Base-by-base conservation (phyloP, 139 green algal species). In the Eudorina sp. region DNA sequence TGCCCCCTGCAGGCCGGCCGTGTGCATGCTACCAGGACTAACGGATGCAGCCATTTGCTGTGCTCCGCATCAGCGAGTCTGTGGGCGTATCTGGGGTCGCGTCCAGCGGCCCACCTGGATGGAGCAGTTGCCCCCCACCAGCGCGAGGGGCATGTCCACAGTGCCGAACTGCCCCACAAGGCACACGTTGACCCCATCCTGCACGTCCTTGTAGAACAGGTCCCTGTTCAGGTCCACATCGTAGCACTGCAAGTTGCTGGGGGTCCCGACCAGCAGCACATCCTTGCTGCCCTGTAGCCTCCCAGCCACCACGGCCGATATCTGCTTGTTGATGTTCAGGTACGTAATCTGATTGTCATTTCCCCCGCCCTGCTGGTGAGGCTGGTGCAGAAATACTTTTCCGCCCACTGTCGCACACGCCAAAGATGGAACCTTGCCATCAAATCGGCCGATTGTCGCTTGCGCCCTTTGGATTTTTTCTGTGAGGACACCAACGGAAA, bases 271-370 rank as follows among this genome's bases (percentile, higher is more conserved):
- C 0, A 97, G 73, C 55, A 97, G 91, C 41, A 96, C 82, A 73
- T 97, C 95, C 3, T 87, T 79, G 38, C 29, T 70, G 9, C 46
- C 29, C 5, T 70, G 66, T 4, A 94, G 84, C 25, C 62, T 29
- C 1, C 92, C 92, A 21, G 94, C 84, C 43, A 89, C 91, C 4
- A 97, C 48, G 1, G 91, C 85, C 69, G 91, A 95, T n/a, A 96
- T 94, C 69, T 94, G 75, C 81, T 95, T 95, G 83, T 96, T 96
- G 79, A 97, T 95, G 77, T 96, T 97, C 25, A 97, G 89, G 48
- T 94, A 96, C 1, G 90, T 82, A 45, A 95, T 90, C 23, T 90
- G 51, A 66, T 87, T 88, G 53, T 92, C 91, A 13, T 16, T 84
- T 6, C 43, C 41, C 3, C 48, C 45, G 23, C 27, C 60, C 70